phyloP scores from a whole-genome alignment of 331 rosid species.

The Acacia concinna region DNA sequence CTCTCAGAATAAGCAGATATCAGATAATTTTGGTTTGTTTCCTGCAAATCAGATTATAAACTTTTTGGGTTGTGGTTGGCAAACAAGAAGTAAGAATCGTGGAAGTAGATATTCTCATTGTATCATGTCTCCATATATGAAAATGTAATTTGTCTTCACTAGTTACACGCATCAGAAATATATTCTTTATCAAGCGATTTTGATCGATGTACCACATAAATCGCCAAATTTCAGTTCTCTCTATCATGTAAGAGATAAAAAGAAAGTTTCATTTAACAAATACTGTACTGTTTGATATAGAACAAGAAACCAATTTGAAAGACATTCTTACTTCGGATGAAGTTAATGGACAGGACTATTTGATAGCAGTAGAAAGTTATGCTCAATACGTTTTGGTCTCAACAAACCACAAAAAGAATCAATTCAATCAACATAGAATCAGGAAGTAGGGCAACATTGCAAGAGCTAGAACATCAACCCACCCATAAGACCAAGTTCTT shows the following conservation, averaged over 20 bases:
- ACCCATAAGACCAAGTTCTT: slow-evolving; percentile 96
- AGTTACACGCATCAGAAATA: not conserved
- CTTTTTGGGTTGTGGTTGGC: no score
- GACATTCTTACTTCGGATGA: slow-evolving; percentile 7
- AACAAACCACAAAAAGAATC: slow-evolving; percentile 21
- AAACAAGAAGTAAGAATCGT: no score
- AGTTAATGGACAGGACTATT: slow-evolving; percentile 13
- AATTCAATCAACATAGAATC: slow-evolving; percentile 17
- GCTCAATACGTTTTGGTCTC: slow-evolving; percentile 16
- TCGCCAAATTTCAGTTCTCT: slow-evolving; percentile 8
- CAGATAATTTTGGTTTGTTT: no score
- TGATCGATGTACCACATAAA: slow-evolving; percentile 9
- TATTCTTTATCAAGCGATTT: not conserved
- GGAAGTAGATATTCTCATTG: no score
- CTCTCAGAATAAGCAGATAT: no score
- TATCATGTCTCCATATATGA: not conserved
- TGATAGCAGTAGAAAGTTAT: not conserved
- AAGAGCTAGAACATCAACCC: slow-evolving; percentile 37
- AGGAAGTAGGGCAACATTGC: slow-evolving; percentile 1
- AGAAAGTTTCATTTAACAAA: not conserved
- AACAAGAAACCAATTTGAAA: slow-evolving; percentile 20
- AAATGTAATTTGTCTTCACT: not conserved
- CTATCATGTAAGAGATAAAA: not conserved
- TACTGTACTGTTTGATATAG: slow-evolving; percentile 13
- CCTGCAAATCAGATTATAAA: no score